These are phyloP conservation scores for Piromyces finnis DNA, from an alignment of 192 early-diverging fungal species.

Conservation along the genomic window DNA sequence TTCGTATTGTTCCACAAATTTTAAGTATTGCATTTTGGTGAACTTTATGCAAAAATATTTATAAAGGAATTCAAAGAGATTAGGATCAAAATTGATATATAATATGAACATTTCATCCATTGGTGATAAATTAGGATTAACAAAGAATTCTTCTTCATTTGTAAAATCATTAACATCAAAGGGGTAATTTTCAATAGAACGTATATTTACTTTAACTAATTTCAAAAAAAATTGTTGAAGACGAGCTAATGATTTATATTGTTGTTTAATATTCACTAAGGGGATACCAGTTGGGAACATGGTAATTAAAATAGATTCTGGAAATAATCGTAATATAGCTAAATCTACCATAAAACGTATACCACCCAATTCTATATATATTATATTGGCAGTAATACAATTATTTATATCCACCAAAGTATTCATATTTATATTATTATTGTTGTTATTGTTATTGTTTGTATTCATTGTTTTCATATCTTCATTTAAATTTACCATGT, in stretches of 20 bases:
- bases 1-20: background rate
- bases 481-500: too few species aligned
- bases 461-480: too few species aligned
- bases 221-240: background rate
- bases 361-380: slow-evolving; percentile 3
- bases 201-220: background rate
- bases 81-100: background rate
- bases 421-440: background rate
- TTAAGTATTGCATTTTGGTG: background rate
- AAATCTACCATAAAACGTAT: slow-evolving; percentile 2
- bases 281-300: background rate
- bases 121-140: background rate
- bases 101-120: background rate
- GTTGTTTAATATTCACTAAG: background rate
- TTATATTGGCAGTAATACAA: background rate
- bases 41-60: background rate
- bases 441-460: too few species aligned
- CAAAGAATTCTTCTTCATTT: background rate
- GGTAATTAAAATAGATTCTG: slow-evolving; percentile 2
- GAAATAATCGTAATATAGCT: slow-evolving; percentile 3
- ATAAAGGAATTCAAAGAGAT: background rate
- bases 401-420: background rate
- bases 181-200: background rate
- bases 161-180: background rate
- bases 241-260: background rate